Base-by-base conservation (phyloP, 2,329 filamentous ascomycete genomes). In the Monosporascus ibericus region DNA sequence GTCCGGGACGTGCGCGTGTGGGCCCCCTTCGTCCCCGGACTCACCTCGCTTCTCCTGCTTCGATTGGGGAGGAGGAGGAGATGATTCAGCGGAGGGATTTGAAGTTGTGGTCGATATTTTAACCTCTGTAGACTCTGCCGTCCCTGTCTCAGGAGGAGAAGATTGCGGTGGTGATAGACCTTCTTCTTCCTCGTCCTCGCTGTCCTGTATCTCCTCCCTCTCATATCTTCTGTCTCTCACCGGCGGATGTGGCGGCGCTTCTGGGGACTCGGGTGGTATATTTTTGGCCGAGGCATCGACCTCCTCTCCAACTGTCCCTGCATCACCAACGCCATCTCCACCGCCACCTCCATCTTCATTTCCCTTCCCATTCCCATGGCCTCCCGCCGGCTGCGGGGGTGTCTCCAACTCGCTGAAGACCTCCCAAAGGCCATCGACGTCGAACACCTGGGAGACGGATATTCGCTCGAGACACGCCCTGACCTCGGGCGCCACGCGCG, bases 381-480 rank as follows among this genome's bases (percentile, higher is more conserved):
- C 11, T 38, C 7, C 25, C 25, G 24, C 24, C 38, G 44, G 24
- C 34, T 48, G 30, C 14, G 52, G 46, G 8, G 56, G 52, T 20
- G 49, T 42, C 49, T 75, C 72, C 37, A 82, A 58, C 58, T 85
- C 82, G 2, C 63, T 66, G 36, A 85, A 59, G 1, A 80, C 80
- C 62, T 85, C 80, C 72, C 72, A 76, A 18, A 85, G 58, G 0
- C 82, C 82, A 46, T 82, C 74, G 11, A 82, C 58, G 54, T 84
- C 80, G 57, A 85, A 85, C 1, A 85, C 74, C 24, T 78, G 72
- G 24, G 79, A 78, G 27, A 85, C 70, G 34, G 75, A 72, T 4
- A 84, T 75, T 46, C 70, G 70, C 46, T 78, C 75, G 3, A 86
- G 66, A 52, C 70, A 72, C 3, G 61, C 58, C 49, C 63, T 69